These are phyloP conservation scores for Blastobotrys americana DNA, from an alignment of 805 yeast genomes.

Conservation along the genomic window DNA sequence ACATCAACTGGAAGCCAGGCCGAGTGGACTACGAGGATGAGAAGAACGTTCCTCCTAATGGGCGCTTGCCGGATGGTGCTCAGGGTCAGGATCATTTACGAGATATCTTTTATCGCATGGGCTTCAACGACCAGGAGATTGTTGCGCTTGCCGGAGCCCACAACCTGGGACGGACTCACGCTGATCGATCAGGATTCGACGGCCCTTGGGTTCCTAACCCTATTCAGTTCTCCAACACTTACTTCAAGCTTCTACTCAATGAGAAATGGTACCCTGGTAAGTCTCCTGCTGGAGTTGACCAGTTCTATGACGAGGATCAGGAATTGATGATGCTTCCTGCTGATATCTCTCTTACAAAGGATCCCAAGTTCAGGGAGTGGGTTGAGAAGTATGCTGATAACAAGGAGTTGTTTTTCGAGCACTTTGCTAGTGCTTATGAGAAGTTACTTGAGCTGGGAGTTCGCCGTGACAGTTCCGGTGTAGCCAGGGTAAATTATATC, in stretches of 20 bases:
- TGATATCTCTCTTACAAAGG: constrained; percentile 63
- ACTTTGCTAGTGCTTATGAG: constrained; percentile 60
- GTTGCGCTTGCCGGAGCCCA: constrained; percentile 61
- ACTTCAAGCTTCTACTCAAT: constrained; percentile 47
- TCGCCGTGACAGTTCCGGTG: constrained; percentile 39
- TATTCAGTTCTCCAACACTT: constrained; percentile 66
- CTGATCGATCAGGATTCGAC: constrained; percentile 65
- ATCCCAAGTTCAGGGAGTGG: constrained; percentile 50
- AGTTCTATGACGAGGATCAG: constrained; percentile 43
- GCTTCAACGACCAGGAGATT: constrained; percentile 53
- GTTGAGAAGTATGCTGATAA: constrained; percentile 64
- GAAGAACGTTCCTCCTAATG: constrained; percentile 51
- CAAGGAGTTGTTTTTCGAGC: constrained; percentile 51
- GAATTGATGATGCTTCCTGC: constrained; percentile 83
- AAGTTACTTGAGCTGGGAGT: constrained; percentile 74
- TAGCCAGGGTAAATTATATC: constrained; percentile 28
- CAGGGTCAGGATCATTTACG: constrained; percentile 48
- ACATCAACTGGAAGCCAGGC: constrained; percentile 75
- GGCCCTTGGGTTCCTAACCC: constrained; percentile 90
- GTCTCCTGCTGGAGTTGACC: constrained; percentile 34
- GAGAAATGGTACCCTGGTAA: constrained; percentile 48
- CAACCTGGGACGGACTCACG: constrained; percentile 56
- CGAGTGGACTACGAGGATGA: constrained; percentile 50
- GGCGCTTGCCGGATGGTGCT: constrained; percentile 55
- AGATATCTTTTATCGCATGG: constrained; percentile 50